Evolutionary conservation across 805 yeast genomes (phyloP).

Genomic region (Wickerhamiella dianesei): DNA sequence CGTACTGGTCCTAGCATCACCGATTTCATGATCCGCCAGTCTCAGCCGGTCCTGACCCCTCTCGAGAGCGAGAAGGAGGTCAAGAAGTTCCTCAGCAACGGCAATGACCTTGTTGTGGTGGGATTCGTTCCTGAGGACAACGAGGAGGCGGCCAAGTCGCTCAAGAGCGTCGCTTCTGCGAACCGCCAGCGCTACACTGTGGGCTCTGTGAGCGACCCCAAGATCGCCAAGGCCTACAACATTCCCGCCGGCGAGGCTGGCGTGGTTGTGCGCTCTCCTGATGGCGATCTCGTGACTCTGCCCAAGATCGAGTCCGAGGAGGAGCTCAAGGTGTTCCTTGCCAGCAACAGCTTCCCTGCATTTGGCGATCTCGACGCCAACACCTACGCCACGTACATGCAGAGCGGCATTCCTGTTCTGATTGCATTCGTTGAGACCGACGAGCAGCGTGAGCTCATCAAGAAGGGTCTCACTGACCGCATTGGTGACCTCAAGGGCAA

Average conservation of each 20-base stretch:
- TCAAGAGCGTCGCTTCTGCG: slow-evolving; percentile 44
- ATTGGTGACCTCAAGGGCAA: slow-evolving; percentile 69
- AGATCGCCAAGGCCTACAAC: slow-evolving; percentile 29
- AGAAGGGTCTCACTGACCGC: slow-evolving; percentile 40
- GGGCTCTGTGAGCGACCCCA: slow-evolving; percentile 33
- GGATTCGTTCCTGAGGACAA: slow-evolving; percentile 38
- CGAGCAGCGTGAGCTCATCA: slow-evolving; percentile 49
- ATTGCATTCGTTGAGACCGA: slow-evolving; percentile 70
- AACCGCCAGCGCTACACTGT: slow-evolving; percentile 55
- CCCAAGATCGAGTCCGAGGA: slow-evolving; percentile 17
- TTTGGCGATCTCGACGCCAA: slow-evolving; percentile 79
- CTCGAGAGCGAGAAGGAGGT: slow-evolving; percentile 38
- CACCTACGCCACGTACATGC: slow-evolving; percentile 63
- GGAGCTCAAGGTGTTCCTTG: slow-evolving; percentile 36
- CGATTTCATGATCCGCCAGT: slow-evolving; percentile 64
- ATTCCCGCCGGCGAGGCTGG: slow-evolving; percentile 30
- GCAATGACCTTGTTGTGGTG: slow-evolving; percentile 28
- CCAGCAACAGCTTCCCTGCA: slow-evolving; percentile 58
- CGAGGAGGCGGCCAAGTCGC: slow-evolving; percentile 41
- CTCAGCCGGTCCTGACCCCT: slow-evolving; percentile 59
- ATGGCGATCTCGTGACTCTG: slow-evolving; percentile 21
- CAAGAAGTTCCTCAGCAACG: slow-evolving; percentile 34
- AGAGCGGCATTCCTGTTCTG: slow-evolving; percentile 62
- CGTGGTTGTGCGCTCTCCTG: slow-evolving; percentile 33
- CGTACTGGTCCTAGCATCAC: slow-evolving; percentile 71